Percentiles rank a stretch among this genome's conserved stretches.
Evolutionary conservation across 768 basidiomycete genomes (phyloP).

Genomic region (Pholiota microspora): DNA sequence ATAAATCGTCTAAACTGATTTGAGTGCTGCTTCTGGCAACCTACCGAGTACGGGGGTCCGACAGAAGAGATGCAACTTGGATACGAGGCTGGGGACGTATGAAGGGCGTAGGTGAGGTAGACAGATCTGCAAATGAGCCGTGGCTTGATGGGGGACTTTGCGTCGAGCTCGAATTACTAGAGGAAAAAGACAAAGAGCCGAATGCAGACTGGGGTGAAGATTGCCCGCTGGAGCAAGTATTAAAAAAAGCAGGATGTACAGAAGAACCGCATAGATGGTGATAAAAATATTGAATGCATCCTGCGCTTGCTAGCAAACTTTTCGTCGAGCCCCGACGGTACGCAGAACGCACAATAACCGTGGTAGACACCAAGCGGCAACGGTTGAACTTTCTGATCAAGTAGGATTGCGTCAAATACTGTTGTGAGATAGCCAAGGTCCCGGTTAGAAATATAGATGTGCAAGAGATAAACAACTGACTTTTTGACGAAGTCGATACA

Average conservation of each 20-base stretch:
- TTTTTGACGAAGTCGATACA: slow-evolving; percentile 20
- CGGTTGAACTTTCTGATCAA: slow-evolving; percentile 12
- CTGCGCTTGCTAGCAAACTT: slow-evolving; percentile 12
- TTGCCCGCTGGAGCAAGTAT: slow-evolving; percentile 32
- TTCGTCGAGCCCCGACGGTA: slow-evolving; percentile 23
- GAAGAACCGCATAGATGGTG: slow-evolving; percentile 9
- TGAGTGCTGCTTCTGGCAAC: slow-evolving; percentile 13
- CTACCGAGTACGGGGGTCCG: slow-evolving; percentile 54
- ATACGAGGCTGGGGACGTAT: slow-evolving; percentile 47
- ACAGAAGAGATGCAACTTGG: slow-evolving; percentile 56
- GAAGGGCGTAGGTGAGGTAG: slow-evolving; percentile 32
- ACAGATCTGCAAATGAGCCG: slow-evolving; percentile 32
- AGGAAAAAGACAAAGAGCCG: slow-evolving; percentile 36
- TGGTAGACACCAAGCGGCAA: slow-evolving; percentile 23
- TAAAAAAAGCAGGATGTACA: slow-evolving; percentile 23
- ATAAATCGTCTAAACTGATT: too few relatives aligned
- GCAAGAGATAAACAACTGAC: slow-evolving; percentile 19
- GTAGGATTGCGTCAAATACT: background rate
- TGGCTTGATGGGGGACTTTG: slow-evolving; percentile 44
- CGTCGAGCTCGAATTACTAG: slow-evolving; percentile 35
- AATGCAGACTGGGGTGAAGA: slow-evolving; percentile 50
- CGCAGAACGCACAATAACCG: slow-evolving; percentile 23
- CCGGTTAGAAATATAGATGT: slow-evolving; percentile 11
- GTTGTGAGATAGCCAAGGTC: slow-evolving; percentile 13
- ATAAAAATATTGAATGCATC: slow-evolving; percentile 22